Evolutionary conservation across 805 yeast species (phyloP), one percentile per base, ranked within the genome.

Genomic region (Lipomyces orientalis): DNA sequence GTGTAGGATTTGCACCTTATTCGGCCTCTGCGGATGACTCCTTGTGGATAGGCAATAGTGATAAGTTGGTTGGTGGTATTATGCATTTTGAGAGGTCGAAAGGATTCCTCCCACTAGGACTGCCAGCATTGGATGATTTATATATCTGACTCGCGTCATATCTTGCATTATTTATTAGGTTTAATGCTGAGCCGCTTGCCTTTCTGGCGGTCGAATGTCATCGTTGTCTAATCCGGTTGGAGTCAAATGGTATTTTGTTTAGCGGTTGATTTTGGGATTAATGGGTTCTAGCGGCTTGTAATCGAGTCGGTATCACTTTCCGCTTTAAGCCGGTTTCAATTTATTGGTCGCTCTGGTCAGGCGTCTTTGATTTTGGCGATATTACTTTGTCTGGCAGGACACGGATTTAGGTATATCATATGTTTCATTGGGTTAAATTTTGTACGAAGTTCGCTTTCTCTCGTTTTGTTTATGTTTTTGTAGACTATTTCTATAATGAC

Each of bases 61-160:
- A 87, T 73, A 79, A 81, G 56, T 81, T 85, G 0, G 79, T 85
- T 58, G 90, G 90, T 1, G 90, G 90, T 0, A 80, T 87, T 3
- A 71, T 87, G 62, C 84, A 82, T 71, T 86, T 83, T 72, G 79
- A 80, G 29, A 49, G 72, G 33, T 31, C 31, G n/a, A 52, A 22
- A 1, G 51, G 55, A 12, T 43, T 4, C 49, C 49, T 43, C 49
- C 49, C 49, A 16, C 37, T 64, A 35, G 66, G 34, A 33, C 8
- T 52, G 22, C n/a, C 19, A 33, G 51, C 25, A 4, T 19, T 56
- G 25, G 37, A 56, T 33, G 59, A 56, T 14, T 56, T 56, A 37
- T 22, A 22, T 37, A 19, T 56, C 12, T 56, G 46, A 37, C 19
- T 12, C 12, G 19, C n/a, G 34, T 52, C 55, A 25, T 52, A 22